Evolutionary conservation across 2,329 filamentous ascomycete species (phyloP).

Genomic region (Diaporthe helianthi): DNA sequence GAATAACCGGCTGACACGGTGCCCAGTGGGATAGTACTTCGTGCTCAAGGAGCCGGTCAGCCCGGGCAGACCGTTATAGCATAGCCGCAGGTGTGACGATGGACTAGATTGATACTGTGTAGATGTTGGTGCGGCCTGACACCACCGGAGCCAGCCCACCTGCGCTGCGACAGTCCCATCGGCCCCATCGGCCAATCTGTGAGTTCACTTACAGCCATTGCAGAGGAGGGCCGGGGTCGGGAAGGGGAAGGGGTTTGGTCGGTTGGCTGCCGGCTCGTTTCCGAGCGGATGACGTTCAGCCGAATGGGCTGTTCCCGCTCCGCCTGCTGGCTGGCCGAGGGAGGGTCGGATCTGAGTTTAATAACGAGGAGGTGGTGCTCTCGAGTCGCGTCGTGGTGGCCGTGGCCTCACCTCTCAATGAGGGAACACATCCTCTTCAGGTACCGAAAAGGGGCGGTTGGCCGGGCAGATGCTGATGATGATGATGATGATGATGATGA

Average conservation of each 20-base stretch:
- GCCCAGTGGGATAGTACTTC: conserved; percentile 3
- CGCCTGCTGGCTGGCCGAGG: neutral
- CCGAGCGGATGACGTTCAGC: neutral
- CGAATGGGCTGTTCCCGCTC: neutral
- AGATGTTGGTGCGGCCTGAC: neutral
- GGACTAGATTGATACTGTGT: neutral
- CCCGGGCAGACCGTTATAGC: neutral
- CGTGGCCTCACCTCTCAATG: neutral
- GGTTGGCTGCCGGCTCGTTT: neutral
- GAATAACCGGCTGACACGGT: neutral
- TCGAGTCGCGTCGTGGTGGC: neutral
- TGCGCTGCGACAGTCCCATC: conserved; percentile 14
- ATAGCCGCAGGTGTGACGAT: neutral
- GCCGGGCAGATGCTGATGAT: neutral
- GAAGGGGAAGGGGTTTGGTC: neutral
- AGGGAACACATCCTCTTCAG: neutral
- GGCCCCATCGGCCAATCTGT: neutral
- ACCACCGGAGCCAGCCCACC: neutral
- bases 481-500: no score
- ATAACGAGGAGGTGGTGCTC: neutral
- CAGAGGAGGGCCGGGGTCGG: neutral
- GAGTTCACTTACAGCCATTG: neutral
- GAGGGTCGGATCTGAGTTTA: neutral
- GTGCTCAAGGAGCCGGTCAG: no score
- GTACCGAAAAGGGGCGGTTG: neutral